Evolutionary conservation across 805 yeast species (phyloP).

Genomic region (Zygotorulaspora florentina): DNA sequence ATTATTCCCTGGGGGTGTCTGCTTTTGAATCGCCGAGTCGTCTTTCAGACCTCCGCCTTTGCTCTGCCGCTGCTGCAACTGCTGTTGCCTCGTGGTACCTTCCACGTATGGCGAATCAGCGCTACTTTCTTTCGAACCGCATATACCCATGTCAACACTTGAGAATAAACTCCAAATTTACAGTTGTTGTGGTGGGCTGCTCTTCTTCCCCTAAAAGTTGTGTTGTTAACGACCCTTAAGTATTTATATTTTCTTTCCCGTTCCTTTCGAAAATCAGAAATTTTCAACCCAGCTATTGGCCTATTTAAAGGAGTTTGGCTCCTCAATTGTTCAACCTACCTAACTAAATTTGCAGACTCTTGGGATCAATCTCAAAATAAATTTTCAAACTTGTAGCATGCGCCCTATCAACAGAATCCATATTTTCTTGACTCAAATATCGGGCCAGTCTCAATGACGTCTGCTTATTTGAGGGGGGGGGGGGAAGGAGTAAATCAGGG

Average conservation of each 20-base stretch:
- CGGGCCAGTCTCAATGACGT: not conserved
- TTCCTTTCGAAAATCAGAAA: too few relatives aligned
- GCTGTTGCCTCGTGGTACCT: not conserved
- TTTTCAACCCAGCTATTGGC: too few relatives aligned
- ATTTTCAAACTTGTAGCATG: not conserved
- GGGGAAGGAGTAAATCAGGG: not conserved
- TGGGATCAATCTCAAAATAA: too few relatives aligned
- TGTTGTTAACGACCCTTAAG: not conserved
- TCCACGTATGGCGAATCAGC: not conserved
- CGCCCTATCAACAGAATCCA: not conserved
- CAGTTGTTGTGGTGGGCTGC: too few relatives aligned
- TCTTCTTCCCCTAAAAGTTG: not conserved
- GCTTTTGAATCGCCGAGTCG: not conserved
- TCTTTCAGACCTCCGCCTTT: not conserved
- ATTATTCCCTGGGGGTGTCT: not conserved
- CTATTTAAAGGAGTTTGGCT: too few relatives aligned
- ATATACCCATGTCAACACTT: constrained; percentile 10
- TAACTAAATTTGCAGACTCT: not conserved
- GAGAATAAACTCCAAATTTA: too few relatives aligned
- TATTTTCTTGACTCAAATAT: not conserved
- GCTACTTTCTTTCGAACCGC: constrained; percentile 10
- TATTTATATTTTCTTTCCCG: not conserved
- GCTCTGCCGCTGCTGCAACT: not conserved
- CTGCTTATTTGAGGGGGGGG: not conserved
- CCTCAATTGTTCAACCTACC: not conserved